These are phyloP conservation scores for Aulographum hederae DNA, from an alignment of 2,329 filamentous ascomycete species.

Conservation along the genomic window DNA sequence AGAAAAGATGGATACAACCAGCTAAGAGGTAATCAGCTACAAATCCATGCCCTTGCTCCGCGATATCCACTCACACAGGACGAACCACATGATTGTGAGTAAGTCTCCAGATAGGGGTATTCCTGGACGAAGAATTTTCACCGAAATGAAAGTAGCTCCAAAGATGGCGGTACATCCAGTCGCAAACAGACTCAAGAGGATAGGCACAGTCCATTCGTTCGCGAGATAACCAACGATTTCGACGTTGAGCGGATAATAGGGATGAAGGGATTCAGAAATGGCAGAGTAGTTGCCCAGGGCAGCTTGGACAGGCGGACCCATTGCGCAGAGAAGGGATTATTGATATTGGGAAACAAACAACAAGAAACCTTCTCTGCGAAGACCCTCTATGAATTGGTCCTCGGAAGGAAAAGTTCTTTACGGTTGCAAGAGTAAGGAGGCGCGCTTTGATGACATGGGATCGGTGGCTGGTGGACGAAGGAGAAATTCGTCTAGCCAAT, in stretches of 20 bases:
- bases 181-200: slow-evolving; percentile 42
- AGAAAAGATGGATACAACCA: slow-evolving; percentile 56
- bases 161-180: slow-evolving; percentile 39
- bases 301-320: no score
- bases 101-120: slow-evolving; percentile 34
- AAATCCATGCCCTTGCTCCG: neutral
- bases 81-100: slow-evolving; percentile 53
- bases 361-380: no score
- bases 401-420: no score
- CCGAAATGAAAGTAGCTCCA: slow-evolving; percentile 32
- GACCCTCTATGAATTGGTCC: no score
- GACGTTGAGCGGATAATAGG: slow-evolving; percentile 52
- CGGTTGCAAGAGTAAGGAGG: no score
- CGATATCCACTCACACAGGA: slow-evolving; percentile 35
- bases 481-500: no score
- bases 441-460: no score
- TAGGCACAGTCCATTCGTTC: slow-evolving; percentile 42
- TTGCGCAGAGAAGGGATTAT: no score
- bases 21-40: slow-evolving; percentile 20
- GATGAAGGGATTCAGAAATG: no score
- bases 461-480: no score
- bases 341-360: no score
- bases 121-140: slow-evolving; percentile 33
- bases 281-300: no score
- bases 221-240: slow-evolving; percentile 44